A percentile compares a stretch with the other conserved stretches of the same genome.
phyloP scores from a whole-genome alignment of 2,329 filamentous ascomycete genomes.

The Fusarium brevicatenulatum region DNA sequence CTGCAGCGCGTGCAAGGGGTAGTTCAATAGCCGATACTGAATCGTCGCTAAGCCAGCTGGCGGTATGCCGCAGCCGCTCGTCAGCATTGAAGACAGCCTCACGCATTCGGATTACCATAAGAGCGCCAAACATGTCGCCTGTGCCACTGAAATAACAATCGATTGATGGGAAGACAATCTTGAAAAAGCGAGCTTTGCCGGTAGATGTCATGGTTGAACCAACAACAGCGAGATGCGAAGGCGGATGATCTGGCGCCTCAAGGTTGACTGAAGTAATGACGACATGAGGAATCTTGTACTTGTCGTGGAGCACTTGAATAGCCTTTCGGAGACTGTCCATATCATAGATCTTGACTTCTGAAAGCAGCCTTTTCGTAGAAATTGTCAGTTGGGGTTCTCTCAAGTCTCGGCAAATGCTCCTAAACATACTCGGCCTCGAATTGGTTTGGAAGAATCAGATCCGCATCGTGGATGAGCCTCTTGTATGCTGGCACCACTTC shows the following conservation, averaged over 20 bases:
- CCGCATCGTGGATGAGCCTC: slow-evolving; percentile 79
- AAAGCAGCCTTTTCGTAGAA: slow-evolving; percentile 72
- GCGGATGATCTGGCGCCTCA: slow-evolving; percentile 60
- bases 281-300: slow-evolving; percentile 83
- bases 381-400: neutral
- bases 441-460: slow-evolving; percentile 94
- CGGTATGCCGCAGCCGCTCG: slow-evolving; percentile 59
- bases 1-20: slow-evolving; percentile 83
- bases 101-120: slow-evolving; percentile 87
- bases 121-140: slow-evolving; percentile 96
- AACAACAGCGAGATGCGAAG: slow-evolving; percentile 72
- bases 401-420: neutral
- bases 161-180: slow-evolving; percentile 84
- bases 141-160: slow-evolving; percentile 97
- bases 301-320: slow-evolving; percentile 79
- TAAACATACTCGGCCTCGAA: slow-evolving; percentile 89
- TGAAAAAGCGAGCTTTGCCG: slow-evolving; percentile 82
- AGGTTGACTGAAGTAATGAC: slow-evolving; percentile 91
- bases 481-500: slow-evolving; percentile 94
- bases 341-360: slow-evolving; percentile 83
- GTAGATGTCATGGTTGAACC: slow-evolving; percentile 76
- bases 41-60: slow-evolving; percentile 82
- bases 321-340: slow-evolving; percentile 77
- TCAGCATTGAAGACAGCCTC: slow-evolving; percentile 72
- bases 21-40: slow-evolving; percentile 74